Evolutionary conservation across 2,329 filamentous ascomycete genomes (phyloP).

Genomic region (Pseudocercospora cruenta): DNA sequence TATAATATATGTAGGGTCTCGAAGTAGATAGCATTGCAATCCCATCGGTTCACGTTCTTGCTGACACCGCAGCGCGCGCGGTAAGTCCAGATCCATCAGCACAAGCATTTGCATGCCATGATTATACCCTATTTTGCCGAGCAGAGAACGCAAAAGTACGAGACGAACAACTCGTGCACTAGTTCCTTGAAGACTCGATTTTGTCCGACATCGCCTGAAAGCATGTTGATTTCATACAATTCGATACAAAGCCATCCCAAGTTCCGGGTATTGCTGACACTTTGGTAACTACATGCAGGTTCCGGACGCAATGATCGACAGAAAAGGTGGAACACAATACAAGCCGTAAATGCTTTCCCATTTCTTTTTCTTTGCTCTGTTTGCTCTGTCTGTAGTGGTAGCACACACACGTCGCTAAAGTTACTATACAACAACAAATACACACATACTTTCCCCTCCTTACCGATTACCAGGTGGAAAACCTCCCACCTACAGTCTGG

Average conservation of each 20-base stretch:
- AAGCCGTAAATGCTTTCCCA: neutral
- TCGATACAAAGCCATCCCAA: no score
- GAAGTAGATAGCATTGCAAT: neutral
- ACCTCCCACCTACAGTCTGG: slow-evolving; percentile 2
- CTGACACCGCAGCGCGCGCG: neutral
- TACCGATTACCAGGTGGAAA: neutral
- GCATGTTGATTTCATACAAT: neutral
- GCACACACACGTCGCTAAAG: neutral
- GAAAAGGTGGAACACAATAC: neutral
- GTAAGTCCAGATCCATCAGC: neutral
- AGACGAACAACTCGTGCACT: neutral
- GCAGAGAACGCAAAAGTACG: neutral
- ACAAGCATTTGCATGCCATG: neutral
- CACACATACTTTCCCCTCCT: neutral
- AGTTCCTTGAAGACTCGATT: slow-evolving; percentile 4
- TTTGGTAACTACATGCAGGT: neutral
- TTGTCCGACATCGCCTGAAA: slow-evolving; percentile 5
- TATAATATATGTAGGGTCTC: no score
- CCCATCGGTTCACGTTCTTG: no score
- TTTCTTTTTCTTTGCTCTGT: neutral
- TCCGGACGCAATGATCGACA: no score
- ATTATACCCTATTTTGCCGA: slow-evolving; percentile 4
- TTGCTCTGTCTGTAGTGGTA: slow-evolving; percentile 5
- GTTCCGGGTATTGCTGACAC: neutral
- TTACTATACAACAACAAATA: slow-evolving; percentile 8